A percentile compares a stretch with the other conserved stretches of the same genome.
Evolutionary conservation across 2,329 filamentous ascomycete genomes (phyloP).

Genomic region (Penicillium digitatum): DNA sequence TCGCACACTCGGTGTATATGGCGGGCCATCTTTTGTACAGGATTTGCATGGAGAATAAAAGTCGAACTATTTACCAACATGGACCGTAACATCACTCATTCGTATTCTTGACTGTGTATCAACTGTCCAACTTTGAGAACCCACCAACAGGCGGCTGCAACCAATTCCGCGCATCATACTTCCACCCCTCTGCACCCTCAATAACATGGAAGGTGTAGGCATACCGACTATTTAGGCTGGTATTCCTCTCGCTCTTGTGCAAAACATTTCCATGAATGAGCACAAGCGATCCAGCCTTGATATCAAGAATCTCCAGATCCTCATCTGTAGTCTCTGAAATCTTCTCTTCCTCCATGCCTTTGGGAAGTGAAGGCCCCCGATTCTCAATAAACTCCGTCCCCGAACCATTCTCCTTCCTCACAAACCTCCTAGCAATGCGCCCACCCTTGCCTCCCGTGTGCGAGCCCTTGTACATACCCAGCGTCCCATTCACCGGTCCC

Average conservation of each 20-base stretch:
- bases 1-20: conserved; percentile 23
- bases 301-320: conserved; percentile 73
- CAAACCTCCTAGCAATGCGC: conserved; percentile 68
- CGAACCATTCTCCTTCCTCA: conserved; percentile 54
- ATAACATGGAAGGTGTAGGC: conserved; percentile 99
- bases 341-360: conserved; percentile 45
- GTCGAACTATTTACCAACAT: conserved; percentile 13
- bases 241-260: conserved; percentile 94
- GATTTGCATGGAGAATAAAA: conserved; percentile 25
- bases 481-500: conserved; percentile 77
- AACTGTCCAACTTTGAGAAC: conserved; percentile 63
- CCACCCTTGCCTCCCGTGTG: conserved; percentile 60
- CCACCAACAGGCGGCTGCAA: conserved; percentile 75
- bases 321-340: conserved; percentile 31
- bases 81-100: conserved; percentile 3
- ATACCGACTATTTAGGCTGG: conserved; percentile 77
- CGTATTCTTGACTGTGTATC: neutral
- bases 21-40: conserved; percentile 28
- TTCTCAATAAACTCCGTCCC: conserved; percentile 71
- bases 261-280: conserved; percentile 93
- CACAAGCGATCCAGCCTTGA: conserved; percentile 85
- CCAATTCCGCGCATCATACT: conserved; percentile 89
- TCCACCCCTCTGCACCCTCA: conserved; percentile 63
- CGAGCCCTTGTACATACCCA: conserved; percentile 79
- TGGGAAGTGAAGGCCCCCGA: conserved; percentile 60